Base-by-base conservation (phyloP, 495 filamentous ascomycete genomes). In the Bombardia bombarda region DNA sequence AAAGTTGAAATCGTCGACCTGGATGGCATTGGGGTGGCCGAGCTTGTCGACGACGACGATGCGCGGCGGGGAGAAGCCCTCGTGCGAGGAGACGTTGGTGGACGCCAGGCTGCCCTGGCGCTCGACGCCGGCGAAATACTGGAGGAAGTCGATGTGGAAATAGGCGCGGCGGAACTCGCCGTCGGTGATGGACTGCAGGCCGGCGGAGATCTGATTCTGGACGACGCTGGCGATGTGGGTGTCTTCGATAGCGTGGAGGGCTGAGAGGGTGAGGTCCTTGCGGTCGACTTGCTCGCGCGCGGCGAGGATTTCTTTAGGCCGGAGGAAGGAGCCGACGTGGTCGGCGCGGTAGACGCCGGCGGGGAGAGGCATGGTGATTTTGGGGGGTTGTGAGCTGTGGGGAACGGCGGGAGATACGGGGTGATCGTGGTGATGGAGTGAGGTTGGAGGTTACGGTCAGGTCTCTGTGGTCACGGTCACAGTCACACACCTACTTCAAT, bases 81-180 rank as follows among this genome's bases (percentile, higher is more conserved):
- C 68, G 45, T 64, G 60, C 19, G 61, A 48, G 32, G 58, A 61
- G 36, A 61, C 47, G 42, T 72, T 65, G 22, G 67, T 70, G n/a
- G 65, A 68, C 16, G 57, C 46, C 47, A 72, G 40, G 43, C 47
- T 52, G 38, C 68, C 68, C 34, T 58, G 58, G 40, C 61, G 60
- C 59, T 69, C 65, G 49, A 72, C 55, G 26, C 68, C 67, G 19
- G 51, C 51, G 7, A 72, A 40, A 45, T 68, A 60, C 50, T 64
- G 59, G 25, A 72, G 51, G 52, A 72, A 72, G 47, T 72, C 68
- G 31, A 72, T 67, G 50, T 72, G 68, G 54, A 72, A 72, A 55
- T 56, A 72, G 24, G 47, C 51, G 38, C 79, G 66, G 49, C 80
- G 72, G 57, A 83, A 86, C 60, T 88, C 84, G 53, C 84, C 83